These are phyloP conservation scores for Barnettozyma siamensis DNA, from an alignment of 805 yeast species.

Conservation along the genomic window DNA sequence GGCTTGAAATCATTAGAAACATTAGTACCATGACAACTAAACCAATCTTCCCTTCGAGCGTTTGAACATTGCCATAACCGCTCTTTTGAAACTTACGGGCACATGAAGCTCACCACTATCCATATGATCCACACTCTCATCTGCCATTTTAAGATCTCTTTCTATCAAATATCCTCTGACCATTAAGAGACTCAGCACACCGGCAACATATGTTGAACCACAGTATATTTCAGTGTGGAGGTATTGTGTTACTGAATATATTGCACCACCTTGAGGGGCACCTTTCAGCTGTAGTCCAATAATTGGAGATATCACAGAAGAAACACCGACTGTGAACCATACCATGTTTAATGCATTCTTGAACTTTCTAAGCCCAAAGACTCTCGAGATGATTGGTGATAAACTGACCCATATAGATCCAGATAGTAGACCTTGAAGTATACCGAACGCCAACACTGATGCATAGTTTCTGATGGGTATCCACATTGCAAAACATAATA, in stretches of 20 bases:
- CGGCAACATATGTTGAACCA: constrained; percentile 47
- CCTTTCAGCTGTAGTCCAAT: constrained; percentile 49
- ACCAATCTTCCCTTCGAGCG: constrained; percentile 9
- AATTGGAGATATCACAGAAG: constrained; percentile 52
- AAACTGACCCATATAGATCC: constrained; percentile 55
- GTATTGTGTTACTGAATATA: constrained; percentile 41
- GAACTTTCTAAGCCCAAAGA: constrained; percentile 49
- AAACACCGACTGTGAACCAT: constrained; percentile 46
- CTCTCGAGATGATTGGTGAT: constrained; percentile 45
- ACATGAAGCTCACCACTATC: constrained; percentile 25
- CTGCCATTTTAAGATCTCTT: constrained; percentile 34
- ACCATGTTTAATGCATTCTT: constrained; percentile 44
- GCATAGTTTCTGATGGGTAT: constrained; percentile 53
- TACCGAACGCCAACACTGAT: constrained; percentile 46
- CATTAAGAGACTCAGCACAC: constrained; percentile 36
- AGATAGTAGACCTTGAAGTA: constrained; percentile 53
- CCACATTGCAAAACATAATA: constrained; percentile 47
- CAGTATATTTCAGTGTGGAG: constrained; percentile 50
- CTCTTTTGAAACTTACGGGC: constrained; percentile 7
- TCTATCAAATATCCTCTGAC: constrained; percentile 52
- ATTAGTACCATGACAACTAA: too few relatives aligned
- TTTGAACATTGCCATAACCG: constrained; percentile 7
- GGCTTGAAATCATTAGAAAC: too few relatives aligned
- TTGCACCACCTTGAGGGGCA: constrained; percentile 22
- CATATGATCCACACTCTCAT: constrained; percentile 18